Evolutionary conservation across 805 yeast species (phyloP).

Genomic region (Maudiozyma saulgeensis): DNA sequence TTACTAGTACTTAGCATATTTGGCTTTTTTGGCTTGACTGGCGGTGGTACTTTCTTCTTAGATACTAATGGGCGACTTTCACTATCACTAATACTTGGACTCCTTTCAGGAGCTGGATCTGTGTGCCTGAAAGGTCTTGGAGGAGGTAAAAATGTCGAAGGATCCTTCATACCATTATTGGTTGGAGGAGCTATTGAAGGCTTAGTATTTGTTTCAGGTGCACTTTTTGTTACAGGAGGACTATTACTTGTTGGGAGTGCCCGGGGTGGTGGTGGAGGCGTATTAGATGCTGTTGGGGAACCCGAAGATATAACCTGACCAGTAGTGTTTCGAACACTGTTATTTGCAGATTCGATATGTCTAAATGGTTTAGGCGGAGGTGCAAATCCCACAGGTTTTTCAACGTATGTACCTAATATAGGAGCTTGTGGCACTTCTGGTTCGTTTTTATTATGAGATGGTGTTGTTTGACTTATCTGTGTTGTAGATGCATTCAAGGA

Average conservation of each 20-base stretch:
- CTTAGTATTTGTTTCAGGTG: not conserved
- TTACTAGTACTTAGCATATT: not conserved
- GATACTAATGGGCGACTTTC: not conserved
- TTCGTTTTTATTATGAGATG: not conserved
- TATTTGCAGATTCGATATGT: not conserved
- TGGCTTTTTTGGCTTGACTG: not conserved
- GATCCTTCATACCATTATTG: conserved; percentile 1
- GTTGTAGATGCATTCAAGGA: not conserved
- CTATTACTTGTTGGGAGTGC: not conserved
- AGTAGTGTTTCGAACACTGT: not conserved
- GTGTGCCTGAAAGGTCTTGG: conserved; percentile 22
- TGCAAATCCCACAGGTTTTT: conserved; percentile 13
- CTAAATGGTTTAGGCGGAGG: conserved; percentile 24
- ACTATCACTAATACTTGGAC: not conserved
- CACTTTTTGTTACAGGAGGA: not conserved
- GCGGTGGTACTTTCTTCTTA: not conserved
- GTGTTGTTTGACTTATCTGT: not conserved
- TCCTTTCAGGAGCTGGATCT: not conserved
- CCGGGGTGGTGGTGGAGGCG: not conserved
- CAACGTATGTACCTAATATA: conserved; percentile 4
- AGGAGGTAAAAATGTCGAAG: conserved; percentile 23
- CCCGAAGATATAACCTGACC: not conserved
- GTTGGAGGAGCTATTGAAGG: not conserved
- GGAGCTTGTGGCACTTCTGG: not conserved
- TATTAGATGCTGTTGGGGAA: not conserved